Base-by-base conservation (phyloP, 352 stramenopile genomes). In the Plasmopara muralis region DNA sequence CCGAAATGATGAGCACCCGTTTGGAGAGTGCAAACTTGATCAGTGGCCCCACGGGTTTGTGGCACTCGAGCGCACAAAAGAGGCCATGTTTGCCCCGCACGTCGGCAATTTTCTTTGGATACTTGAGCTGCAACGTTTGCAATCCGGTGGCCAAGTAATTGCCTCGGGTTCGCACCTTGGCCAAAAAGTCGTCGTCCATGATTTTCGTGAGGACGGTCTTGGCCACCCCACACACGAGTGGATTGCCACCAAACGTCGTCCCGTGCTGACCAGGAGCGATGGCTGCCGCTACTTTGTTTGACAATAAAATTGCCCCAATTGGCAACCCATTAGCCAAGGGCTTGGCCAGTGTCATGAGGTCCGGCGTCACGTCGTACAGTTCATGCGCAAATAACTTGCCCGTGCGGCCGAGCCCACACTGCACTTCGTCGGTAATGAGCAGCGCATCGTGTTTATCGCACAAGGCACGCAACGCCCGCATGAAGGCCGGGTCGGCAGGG, bases 361-460 rank as follows among this genome's bases (percentile, higher is more conserved):
- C 95, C 0, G 96, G 95, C 31, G 88, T 82, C 29, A 98, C 72
- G 53, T 81, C 85, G 18, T 98, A 83, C 56, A 97, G 77, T 72
- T 98, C 73, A 66, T 98, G 94, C 45, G 88, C 93, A 77, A 97
- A 98, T 7, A 98, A 59, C 55, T 80, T 95, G 50, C 96, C 96
- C 31, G 88, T 98, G 34, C 96, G 91, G 14, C 93, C 95, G n/a
- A 99, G 74, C 33, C 97, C 97, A 37, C 93, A 86, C 77, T 99
- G 96, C 25, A 99, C 95, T 77, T 99, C 97, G 77, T 99, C 97
- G n/a, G 83, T 90, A 66, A 99, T 99, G 47, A 99, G 72, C 39
- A 99, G 74, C 15, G 97, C 87, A 50, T 90, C 88, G 58, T 87
- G 85, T 53, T 98, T 93, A 62, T 98, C 89, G 63, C 89, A 97